phyloP scores from a whole-genome alignment of 352 stramenopile species.

The Pythium brassicae region DNA sequence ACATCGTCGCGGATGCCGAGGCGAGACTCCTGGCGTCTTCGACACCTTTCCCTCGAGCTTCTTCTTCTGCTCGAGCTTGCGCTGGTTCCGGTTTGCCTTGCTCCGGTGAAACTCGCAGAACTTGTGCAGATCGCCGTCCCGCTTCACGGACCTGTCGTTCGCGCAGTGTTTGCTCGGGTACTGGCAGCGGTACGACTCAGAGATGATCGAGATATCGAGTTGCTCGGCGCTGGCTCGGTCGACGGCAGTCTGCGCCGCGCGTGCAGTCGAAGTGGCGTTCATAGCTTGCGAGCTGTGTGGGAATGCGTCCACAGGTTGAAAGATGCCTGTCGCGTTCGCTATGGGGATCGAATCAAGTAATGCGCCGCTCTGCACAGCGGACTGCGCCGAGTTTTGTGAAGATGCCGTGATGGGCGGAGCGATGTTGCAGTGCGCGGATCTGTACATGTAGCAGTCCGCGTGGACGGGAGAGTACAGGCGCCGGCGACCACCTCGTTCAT shows the following conservation, averaged over 20 bases:
- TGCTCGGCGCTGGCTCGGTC: conserved; percentile 3
- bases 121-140: conserved; percentile 27
- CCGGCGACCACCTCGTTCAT: background rate
- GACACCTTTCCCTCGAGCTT: conserved; percentile 11
- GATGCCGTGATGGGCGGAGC: background rate
- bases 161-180: conserved; percentile 24
- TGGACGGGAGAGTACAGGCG: background rate
- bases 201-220: conserved; percentile 13
- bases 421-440: background rate
- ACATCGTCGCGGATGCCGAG: conserved; percentile 4
- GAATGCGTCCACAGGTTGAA: no score
- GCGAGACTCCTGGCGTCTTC: background rate
- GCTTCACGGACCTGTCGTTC: conserved; percentile 22
- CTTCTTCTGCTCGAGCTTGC: conserved; percentile 26
- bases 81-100: conserved; percentile 38
- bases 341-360: background rate
- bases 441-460: background rate
- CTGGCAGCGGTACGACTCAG: conserved; percentile 19
- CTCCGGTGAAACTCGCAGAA: conserved; percentile 30
- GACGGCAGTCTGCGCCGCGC: conserved; percentile 1
- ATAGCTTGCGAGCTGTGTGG: background rate
- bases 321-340: background rate
- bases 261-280: conserved; percentile 1
- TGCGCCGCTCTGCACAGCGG: background rate
- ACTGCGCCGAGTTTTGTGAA: background rate